These are phyloP conservation scores for Coemansia sp. DNA, from an alignment of 192 early-diverging fungal genomes.

Conservation along the genomic window DNA sequence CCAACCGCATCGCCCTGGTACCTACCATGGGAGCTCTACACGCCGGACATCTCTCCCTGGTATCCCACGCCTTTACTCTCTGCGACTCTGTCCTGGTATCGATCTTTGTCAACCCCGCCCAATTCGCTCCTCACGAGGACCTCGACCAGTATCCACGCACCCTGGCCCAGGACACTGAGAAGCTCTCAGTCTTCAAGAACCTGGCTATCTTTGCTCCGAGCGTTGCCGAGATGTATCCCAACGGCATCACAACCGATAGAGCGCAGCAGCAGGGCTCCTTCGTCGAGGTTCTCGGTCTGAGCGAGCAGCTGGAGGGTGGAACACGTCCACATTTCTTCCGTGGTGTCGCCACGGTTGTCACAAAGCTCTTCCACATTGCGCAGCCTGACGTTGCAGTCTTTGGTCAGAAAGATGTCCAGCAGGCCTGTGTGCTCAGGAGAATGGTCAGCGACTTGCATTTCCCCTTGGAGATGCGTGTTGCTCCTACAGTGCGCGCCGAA, in stretches of 20 bases:
- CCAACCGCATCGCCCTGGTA: conserved; percentile 77
- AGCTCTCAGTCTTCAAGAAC: conserved; percentile 54
- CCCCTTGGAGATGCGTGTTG: conserved; percentile 67
- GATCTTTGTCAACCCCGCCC: conserved; percentile 99
- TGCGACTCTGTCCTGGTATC: conserved; percentile 73
- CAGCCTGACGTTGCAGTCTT: conserved; percentile 83
- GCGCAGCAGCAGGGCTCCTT: conserved; percentile 80
- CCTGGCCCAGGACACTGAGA: conserved; percentile 66
- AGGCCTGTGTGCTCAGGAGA: conserved; percentile 72
- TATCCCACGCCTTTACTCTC: conserved; percentile 52
- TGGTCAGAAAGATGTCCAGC: conserved; percentile 98
- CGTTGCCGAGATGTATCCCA: conserved; percentile 91
- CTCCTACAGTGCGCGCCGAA: conserved; percentile 68
- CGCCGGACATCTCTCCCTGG: conserved; percentile 78
- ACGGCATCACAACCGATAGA: conserved; percentile 80
- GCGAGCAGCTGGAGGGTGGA: conserved; percentile 90
- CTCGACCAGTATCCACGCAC: conserved; percentile 87
- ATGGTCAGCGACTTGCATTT: conserved; percentile 87
- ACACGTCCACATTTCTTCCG: conserved; percentile 95
- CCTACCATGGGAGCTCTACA: conserved; percentile 99
- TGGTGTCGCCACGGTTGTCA: conserved; percentile 92
- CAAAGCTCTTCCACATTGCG: conserved; percentile 89
- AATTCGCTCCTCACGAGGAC: conserved; percentile 96
- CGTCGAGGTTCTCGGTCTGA: conserved; percentile 85
- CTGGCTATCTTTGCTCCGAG: conserved; percentile 58